Evolutionary conservation across 257 asterid species (phyloP).

Genomic region (Penstemon eatonii): DNA sequence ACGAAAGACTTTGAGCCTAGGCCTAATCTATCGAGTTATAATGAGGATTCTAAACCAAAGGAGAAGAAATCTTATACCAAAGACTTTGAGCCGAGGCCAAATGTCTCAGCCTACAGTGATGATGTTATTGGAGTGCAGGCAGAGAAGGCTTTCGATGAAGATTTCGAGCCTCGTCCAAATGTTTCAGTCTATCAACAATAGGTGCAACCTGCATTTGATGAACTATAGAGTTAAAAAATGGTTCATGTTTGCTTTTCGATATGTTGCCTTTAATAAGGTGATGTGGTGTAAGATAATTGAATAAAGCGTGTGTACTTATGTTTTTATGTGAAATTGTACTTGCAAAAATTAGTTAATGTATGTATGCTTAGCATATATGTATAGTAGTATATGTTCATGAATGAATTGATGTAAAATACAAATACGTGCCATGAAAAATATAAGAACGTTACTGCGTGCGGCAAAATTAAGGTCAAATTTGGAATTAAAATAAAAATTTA

Average conservation of each 20-base stretch:
- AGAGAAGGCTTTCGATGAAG: background rate
- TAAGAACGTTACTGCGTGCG: too few relatives aligned
- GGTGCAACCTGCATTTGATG: background rate
- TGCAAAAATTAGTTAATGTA: background rate
- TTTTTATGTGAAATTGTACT: background rate
- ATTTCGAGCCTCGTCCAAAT: slow-evolving; percentile 1
- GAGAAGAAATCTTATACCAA: background rate
- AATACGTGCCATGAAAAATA: too few relatives aligned
- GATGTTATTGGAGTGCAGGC: background rate
- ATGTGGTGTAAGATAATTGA: too few relatives aligned
- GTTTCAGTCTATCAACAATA: slow-evolving; percentile 1
- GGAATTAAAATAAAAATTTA: too few relatives aligned
- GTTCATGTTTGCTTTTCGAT: too few relatives aligned
- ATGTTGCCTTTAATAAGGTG: background rate
- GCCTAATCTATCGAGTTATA: slow-evolving; percentile 5
- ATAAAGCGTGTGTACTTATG: background rate
- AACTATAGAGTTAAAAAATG: background rate
- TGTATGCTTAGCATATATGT: too few relatives aligned
- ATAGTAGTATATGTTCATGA: background rate
- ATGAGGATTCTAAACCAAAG: background rate
- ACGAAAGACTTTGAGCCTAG: slow-evolving; percentile 28
- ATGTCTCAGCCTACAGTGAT: slow-evolving; percentile 20
- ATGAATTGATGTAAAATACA: too few relatives aligned
- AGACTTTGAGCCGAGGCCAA: slow-evolving; percentile 41
- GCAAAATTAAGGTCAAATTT: too few relatives aligned